phyloP scores from a whole-genome alignment of 164 flowering plant species.

The Malania oleifera region DNA sequence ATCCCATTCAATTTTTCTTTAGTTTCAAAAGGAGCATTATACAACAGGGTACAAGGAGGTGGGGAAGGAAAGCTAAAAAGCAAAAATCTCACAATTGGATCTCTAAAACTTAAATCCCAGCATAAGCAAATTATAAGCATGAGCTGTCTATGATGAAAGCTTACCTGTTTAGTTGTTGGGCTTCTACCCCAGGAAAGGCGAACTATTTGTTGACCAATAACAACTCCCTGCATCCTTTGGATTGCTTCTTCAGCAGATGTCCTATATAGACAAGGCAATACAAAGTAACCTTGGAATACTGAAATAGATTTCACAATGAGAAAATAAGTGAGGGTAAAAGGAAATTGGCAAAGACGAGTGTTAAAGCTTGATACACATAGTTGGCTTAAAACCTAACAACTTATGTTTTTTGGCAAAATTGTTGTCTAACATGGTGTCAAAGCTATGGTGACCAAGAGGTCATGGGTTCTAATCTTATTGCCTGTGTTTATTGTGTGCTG shows the following conservation, averaged over 20 bases:
- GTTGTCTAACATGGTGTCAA: too few relatives aligned
- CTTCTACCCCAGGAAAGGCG: constrained; percentile 93
- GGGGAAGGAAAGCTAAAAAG: not conserved
- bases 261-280: constrained; percentile 28
- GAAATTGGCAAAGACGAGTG: not conserved
- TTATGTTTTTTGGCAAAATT: too few relatives aligned
- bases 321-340: not conserved
- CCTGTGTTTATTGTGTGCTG: too few relatives aligned
- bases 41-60: too few relatives aligned
- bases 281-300: too few relatives aligned
- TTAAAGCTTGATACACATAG: too few relatives aligned
- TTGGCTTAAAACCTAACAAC: too few relatives aligned
- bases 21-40: not conserved
- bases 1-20: not conserved
- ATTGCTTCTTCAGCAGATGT: constrained; percentile 95
- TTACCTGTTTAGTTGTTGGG: constrained; percentile 62
- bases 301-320: too few relatives aligned
- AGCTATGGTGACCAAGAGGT: too few relatives aligned
- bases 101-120: not conserved
- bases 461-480: too few relatives aligned
- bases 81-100: not conserved
- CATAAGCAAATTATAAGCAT: not conserved
- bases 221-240: constrained; percentile 77
- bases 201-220: constrained; percentile 86
- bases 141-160: not conserved